phyloP scores from a whole-genome alignment of 2,329 filamentous ascomycete species.

The Cyanodermella asteris region DNA sequence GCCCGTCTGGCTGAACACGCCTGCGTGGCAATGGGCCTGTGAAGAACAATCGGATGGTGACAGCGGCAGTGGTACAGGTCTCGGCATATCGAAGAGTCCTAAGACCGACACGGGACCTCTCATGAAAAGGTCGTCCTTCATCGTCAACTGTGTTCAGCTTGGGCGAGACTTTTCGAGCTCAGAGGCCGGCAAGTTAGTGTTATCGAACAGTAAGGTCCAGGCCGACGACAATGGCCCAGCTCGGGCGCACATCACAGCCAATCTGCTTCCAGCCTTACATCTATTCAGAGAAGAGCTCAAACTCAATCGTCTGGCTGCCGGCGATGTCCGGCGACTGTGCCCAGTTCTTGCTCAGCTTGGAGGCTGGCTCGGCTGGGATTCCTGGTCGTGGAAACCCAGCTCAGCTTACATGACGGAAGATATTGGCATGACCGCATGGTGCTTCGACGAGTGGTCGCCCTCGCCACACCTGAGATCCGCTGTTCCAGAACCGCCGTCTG shows the following conservation, averaged over 20 bases:
- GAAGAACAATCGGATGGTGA: no score
- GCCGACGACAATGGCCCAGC: neutral
- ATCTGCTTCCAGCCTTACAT: constrained; percentile 54
- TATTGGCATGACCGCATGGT: constrained; percentile 29
- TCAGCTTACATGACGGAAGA: constrained; percentile 40
- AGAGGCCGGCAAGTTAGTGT: constrained; percentile 25
- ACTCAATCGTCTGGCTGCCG: constrained; percentile 37
- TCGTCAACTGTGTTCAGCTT: constrained; percentile 29
- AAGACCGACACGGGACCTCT: no score
- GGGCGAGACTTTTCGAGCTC: constrained; percentile 45
- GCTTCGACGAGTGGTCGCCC: constrained; percentile 32
- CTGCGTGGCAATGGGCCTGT: no score
- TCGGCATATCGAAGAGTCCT: no score
- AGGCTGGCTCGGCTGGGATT: constrained; percentile 55
- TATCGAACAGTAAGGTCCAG: neutral
- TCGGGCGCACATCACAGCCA: constrained; percentile 16
- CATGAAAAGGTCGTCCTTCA: constrained; percentile 17
- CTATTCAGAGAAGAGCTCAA: constrained; percentile 79
- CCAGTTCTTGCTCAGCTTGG: constrained; percentile 61
- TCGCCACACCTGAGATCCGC: constrained; percentile 19
- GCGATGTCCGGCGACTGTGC: constrained; percentile 32
- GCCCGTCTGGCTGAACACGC: no score
- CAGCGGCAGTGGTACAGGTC: no score
- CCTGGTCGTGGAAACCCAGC: constrained; percentile 32
- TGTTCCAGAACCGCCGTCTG: constrained; percentile 33